These are phyloP conservation scores for Angomonas deanei DNA, from an alignment of 208 protist species.

Conservation along the genomic window DNA sequence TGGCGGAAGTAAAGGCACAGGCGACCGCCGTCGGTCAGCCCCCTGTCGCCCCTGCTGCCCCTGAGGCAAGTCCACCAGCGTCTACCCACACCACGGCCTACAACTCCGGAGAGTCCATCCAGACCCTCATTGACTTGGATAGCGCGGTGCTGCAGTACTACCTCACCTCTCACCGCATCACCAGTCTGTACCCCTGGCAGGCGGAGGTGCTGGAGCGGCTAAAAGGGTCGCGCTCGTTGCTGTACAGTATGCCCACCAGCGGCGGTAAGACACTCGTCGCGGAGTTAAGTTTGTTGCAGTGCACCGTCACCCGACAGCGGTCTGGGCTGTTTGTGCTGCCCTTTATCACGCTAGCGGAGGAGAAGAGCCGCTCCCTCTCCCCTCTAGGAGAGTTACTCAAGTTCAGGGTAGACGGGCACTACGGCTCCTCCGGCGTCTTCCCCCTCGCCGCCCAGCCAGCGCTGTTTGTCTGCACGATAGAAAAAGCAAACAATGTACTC, in stretches of 20 bases:
- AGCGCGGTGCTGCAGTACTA: conserved; percentile 32
- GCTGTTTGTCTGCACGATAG: conserved; percentile 90
- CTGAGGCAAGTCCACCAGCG: background rate
- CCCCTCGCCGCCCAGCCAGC: conserved; percentile 39
- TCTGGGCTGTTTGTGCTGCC: conserved; percentile 91
- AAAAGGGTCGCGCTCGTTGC: conserved; percentile 53
- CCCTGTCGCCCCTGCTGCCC: background rate
- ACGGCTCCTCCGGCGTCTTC: conserved; percentile 60
- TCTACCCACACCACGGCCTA: background rate
- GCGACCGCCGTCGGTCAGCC: background rate
- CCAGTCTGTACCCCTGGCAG: conserved; percentile 82
- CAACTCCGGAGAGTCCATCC: background rate
- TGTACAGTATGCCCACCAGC: conserved; percentile 90
- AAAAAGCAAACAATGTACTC: conserved; percentile 91
- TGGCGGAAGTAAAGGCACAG: too few species aligned
- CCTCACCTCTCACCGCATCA: conserved; percentile 31
- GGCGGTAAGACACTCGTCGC: conserved; percentile 93
- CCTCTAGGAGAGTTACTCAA: conserved; percentile 47
- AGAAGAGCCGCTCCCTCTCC: conserved; percentile 77
- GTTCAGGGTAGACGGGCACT: conserved; percentile 84
- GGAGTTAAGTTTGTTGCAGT: conserved; percentile 87
- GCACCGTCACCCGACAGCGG: conserved; percentile 48
- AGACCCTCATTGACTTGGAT: conserved; percentile 25
- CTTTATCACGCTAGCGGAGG: conserved; percentile 90
- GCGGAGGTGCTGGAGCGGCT: conserved; percentile 67